Evolutionary conservation across 2,329 filamentous ascomycete species (phyloP), one percentile per base, ranked within the genome.

Genomic region (Fusarium floridanum): DNA sequence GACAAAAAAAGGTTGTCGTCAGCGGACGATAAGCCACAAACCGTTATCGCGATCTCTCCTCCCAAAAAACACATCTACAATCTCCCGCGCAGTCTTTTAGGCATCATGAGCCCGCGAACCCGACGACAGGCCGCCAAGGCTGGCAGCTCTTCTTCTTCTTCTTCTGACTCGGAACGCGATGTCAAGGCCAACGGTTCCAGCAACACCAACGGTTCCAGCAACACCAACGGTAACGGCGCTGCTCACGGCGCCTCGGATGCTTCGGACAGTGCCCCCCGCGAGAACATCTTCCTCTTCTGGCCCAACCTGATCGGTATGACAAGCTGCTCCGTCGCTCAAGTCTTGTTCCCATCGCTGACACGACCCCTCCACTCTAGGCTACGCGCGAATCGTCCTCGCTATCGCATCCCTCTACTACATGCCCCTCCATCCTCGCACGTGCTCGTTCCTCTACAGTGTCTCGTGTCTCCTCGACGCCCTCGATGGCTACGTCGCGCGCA

Each of bases 381-480:
- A 96, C 84, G 88, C 86, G 67, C 92, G 94, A 79, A 93, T 97
- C 80, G 85, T 96, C 74, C 90, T 96, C 76, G 95, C 95, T 78
- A 86, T 98, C 79, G 94, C 94, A 57, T 98, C 97, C 32, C 91
- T 99, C 76, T 98, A 98, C 87, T 99, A 98, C 87, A 99, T 99
- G 97, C 96, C 97, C 61, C 91, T 98, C 64, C 97, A 99, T 83
- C 96, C 96, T n/a, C 93, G 96, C 79, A 98, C 95, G 41, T 98
- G 96, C 86, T 95, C 94, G 68, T 84, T 95, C 60, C 91, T 97
- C 64, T 99, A 99, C 88, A 96, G 92, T 82, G 86, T 99, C 68
- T 98, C 96, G 29, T 98, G 97, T 83, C 90, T 98, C 53, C 93
- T 99, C 75, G 97, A 99, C 82, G 97, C 96, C 55, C 90, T 98